Base-by-base conservation (phyloP, 1,284 basidiomycete genomes). In the Amylostereum areolatum region DNA sequence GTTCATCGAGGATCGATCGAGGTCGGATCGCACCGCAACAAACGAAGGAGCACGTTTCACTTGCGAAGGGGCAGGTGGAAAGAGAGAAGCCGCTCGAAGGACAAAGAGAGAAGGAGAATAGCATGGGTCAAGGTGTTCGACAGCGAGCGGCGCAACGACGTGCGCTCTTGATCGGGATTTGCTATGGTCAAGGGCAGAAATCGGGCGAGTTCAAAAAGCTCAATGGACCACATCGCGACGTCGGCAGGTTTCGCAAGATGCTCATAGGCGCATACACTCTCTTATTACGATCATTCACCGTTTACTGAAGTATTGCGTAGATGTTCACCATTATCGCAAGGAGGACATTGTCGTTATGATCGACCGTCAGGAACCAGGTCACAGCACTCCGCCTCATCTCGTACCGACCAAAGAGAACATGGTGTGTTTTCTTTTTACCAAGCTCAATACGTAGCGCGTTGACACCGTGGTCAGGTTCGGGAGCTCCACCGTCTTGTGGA, bases 321-420 rank as follows among this genome's bases (percentile, higher is more conserved):
- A 8, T 8, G 41, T 8, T 18, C 18, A 18, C 18, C 18, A 18
- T 18, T 72, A 67, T 48, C 2, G 27, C 12, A 34, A 43, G 1
- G 50, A 52, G 4, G 54, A 68, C 11, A 64, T 70, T 18, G 51
- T 55, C 7, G 50, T 62, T 4, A 63, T 72, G 57, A 58, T 63
- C 40, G 66, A 71, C 39, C 49, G 52, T 18, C 18, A 18, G 18
- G 18, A 18, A 18, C 18, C 18, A 18, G 18, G 18, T 18, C 18
- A 18, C 18, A 18, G 18, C 9, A 18, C 47, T 4, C 27, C 50
- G 30, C 28, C 12, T n/a, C 37, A 47, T 3, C 47, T 51, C 30
- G 46, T 43, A 27, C 55, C 55, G 29, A 51, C 55, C 27, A 45
- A 43, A 35, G 46, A 47, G 12, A 59, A 59, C 44, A 45, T 59